A percentile compares a stretch with the other conserved stretches of the same genome.
These are phyloP conservation scores for Gynostemma pentaphyllum DNA, from an alignment of 306 rosid species.

Conservation along the genomic window DNA sequence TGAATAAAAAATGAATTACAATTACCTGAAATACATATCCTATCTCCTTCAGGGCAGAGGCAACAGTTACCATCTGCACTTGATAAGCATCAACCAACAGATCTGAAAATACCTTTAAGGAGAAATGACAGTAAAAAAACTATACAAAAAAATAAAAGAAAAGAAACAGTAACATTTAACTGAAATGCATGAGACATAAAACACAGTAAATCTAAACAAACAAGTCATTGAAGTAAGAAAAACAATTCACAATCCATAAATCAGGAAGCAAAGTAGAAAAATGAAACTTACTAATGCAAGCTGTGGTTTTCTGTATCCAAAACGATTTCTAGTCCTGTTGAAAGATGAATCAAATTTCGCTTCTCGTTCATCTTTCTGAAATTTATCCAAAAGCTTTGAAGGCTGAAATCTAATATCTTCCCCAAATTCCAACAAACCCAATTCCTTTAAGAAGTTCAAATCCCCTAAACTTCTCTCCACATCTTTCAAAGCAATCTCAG, in stretches of 20 bases:
- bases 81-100: slow-evolving; percentile 71
- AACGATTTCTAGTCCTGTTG: slow-evolving; percentile 31
- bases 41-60: slow-evolving; percentile 64
- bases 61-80: slow-evolving; percentile 65
- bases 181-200: not conserved
- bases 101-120: slow-evolving; percentile 68
- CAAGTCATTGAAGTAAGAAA: not conserved
- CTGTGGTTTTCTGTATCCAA: slow-evolving; percentile 74
- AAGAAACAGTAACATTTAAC: not conserved
- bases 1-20: slow-evolving; percentile 17
- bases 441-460: slow-evolving; percentile 29
- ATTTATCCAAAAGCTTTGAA: slow-evolving; percentile 49
- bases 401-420: slow-evolving; percentile 60
- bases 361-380: slow-evolving; percentile 32
- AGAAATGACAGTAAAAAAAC: slow-evolving; percentile 1
- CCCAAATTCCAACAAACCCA: slow-evolving; percentile 53
- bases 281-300: slow-evolving; percentile 78
- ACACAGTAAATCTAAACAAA: not conserved
- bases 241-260: not conserved
- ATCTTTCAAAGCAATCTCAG: slow-evolving; percentile 23
- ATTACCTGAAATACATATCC: slow-evolving; percentile 74
- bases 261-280: too few species aligned
- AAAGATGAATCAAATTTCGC: slow-evolving; percentile 22
- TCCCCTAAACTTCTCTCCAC: slow-evolving; percentile 32
- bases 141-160: not conserved